Conservation (phyloP, 2,329 filamentous ascomycete species). For the Xylariaceae sp. region DNA sequence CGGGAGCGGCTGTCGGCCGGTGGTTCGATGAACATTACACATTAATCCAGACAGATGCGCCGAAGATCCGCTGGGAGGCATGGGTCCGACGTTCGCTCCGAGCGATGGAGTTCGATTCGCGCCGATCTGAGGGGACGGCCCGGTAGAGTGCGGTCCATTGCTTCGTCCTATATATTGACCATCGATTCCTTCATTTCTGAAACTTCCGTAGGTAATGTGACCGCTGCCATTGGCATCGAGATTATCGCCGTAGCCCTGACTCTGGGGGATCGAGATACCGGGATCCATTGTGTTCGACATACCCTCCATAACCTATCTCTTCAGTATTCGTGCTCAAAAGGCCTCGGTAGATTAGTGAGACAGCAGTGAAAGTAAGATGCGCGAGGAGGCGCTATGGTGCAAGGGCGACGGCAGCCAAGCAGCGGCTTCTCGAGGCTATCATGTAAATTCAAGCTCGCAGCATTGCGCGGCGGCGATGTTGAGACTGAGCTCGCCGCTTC, state of each 20-base stretch:
- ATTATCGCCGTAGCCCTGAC: constrained; percentile 36
- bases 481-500: constrained; percentile 10
- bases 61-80: constrained; percentile 44
- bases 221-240: constrained; percentile 42
- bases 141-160: constrained; percentile 50
- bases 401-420: constrained; percentile 45
- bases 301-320: constrained; percentile 36
- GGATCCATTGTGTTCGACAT: constrained; percentile 49
- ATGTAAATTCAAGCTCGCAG: constrained; percentile 49
- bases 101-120: constrained; percentile 38
- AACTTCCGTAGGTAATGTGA: constrained; percentile 43
- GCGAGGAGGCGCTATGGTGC: constrained; percentile 31
- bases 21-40: constrained; percentile 76
- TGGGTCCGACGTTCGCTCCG: constrained; percentile 38
- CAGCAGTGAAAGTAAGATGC: constrained; percentile 18
- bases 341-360: constrained; percentile 26
- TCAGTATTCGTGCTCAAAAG: constrained; percentile 31
- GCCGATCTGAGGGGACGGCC: constrained; percentile 49
- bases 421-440: constrained; percentile 55
- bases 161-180: constrained; percentile 44
- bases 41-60: constrained; percentile 60
- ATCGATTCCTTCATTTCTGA: constrained; percentile 43
- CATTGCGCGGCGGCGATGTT: constrained; percentile 40
- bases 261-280: constrained; percentile 22
- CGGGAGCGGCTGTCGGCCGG: constrained; percentile 83